These are phyloP conservation scores for Sporothrix humicola DNA, from an alignment of 2,329 filamentous ascomycete species.

Conservation along the genomic window DNA sequence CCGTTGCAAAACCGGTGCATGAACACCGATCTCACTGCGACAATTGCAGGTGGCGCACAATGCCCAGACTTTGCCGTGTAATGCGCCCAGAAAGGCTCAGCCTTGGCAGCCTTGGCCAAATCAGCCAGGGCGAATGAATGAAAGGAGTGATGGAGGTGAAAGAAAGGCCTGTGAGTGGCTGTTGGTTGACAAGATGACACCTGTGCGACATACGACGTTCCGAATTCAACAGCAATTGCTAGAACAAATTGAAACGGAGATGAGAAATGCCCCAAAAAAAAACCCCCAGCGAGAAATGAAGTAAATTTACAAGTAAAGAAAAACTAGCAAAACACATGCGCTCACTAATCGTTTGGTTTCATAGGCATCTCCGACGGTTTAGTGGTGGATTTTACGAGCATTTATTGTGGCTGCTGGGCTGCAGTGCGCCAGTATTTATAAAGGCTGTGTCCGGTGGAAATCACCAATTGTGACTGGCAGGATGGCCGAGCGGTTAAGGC, in stretches of 20 bases:
- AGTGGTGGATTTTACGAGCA: not conserved
- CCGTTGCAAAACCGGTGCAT: too few species aligned
- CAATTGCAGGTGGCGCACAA: not conserved
- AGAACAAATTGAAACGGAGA: too few species aligned
- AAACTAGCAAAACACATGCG: too few species aligned
- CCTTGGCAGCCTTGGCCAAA: slow-evolving; percentile 18
- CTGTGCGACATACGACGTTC: too few species aligned
- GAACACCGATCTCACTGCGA: too few species aligned
- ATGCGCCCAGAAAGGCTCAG: slow-evolving; percentile 1
- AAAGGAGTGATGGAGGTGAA: too few species aligned
- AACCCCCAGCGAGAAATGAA: too few species aligned
- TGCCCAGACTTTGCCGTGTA: not conserved
- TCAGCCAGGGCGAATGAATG: not conserved
- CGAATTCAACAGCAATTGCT: too few species aligned
- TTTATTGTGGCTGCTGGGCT: not conserved
- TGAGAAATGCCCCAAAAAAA: too few species aligned
- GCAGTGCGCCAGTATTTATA: slow-evolving; percentile 5
- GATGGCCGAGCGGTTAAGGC: slow-evolving; percentile 37
- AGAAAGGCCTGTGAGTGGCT: too few species aligned
- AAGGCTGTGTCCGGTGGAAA: not conserved
- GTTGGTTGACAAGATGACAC: too few species aligned
- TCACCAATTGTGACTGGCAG: slow-evolving; percentile 28
- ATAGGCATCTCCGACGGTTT: not conserved
- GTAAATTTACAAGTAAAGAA: too few species aligned
- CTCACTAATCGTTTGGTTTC: not conserved